Evolutionary conservation across 2,329 filamentous ascomycete genomes (phyloP).

Genomic region (Curvularia spicifera): DNA sequence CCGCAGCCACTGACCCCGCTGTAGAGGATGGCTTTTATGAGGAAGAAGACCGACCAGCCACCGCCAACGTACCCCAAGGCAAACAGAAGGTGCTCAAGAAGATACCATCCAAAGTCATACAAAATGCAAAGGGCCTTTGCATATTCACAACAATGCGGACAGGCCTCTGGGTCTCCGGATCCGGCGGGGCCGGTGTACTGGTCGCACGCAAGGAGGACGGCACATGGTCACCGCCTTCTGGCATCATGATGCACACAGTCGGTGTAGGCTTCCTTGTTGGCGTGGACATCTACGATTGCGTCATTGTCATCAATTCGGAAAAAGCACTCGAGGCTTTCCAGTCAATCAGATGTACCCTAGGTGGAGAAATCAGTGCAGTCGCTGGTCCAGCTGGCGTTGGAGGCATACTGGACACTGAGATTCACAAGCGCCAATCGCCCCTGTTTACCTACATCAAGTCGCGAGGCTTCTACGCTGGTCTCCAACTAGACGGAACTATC

Average conservation of each 20-base stretch:
- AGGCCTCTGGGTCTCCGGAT: constrained; percentile 88
- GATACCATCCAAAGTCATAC: constrained; percentile 82
- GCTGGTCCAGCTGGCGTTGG: constrained; percentile 81
- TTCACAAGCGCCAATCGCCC: constrained; percentile 72
- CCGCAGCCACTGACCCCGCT: constrained; percentile 24
- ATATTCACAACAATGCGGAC: constrained; percentile 97
- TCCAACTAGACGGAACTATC: constrained; percentile 86
- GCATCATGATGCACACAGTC: constrained; percentile 87
- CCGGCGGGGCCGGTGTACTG: constrained; percentile 86
- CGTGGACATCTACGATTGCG: constrained; percentile 94
- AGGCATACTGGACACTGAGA: constrained; percentile 71
- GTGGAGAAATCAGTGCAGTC: constrained; percentile 77
- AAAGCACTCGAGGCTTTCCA: constrained; percentile 85
- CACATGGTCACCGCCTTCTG: constrained; percentile 89
- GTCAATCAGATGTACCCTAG: constrained; percentile 77
- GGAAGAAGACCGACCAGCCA: constrained; percentile 56
- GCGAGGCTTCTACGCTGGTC: constrained; percentile 83
- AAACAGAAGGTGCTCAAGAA: constrained; percentile 75
- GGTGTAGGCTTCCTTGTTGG: constrained; percentile 89
- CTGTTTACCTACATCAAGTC: constrained; percentile 90
- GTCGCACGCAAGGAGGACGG: constrained; percentile 85
- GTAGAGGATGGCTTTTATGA: constrained; percentile 72
- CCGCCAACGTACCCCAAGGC: constrained; percentile 61
- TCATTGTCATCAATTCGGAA: constrained; percentile 88
- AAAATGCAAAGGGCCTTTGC: constrained; percentile 86